Conservation (phyloP, 2,329 filamentous ascomycete genomes). For the Thermothelomyces thermophilus region DNA sequence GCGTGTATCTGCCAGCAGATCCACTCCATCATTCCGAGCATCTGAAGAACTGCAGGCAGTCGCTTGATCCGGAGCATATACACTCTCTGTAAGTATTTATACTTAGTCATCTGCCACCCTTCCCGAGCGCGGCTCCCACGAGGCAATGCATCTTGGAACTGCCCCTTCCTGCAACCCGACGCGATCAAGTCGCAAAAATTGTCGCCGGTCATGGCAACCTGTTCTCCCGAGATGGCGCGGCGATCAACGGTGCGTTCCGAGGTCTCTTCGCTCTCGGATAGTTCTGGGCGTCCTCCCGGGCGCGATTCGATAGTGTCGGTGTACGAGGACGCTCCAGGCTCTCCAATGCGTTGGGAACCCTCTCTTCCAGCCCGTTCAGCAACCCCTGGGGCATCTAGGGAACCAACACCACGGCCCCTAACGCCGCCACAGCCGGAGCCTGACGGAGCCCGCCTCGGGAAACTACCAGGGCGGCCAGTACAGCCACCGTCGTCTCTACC, state of each 20-base stretch:
- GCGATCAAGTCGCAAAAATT: background rate
- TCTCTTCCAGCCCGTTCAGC: background rate
- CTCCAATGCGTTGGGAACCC: background rate
- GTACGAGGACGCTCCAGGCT: background rate
- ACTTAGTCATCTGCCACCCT: background rate
- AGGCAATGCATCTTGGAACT: background rate
- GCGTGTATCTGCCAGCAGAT: constrained; percentile 13
- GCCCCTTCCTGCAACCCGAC: background rate
- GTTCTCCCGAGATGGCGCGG: background rate
- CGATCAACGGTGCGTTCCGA: background rate
- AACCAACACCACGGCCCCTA: no score
- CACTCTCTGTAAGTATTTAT: constrained; percentile 18
- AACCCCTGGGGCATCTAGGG: background rate
- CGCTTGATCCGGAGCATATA: constrained; percentile 9
- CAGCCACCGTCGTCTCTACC: no score
- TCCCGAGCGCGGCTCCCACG: no score
- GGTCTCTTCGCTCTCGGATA: background rate
- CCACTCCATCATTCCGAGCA: constrained; percentile 1
- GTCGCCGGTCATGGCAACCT: background rate
- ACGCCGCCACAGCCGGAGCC: no score
- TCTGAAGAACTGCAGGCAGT: constrained; percentile 18
- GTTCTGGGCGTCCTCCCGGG: background rate
- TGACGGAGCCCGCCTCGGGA: no score
- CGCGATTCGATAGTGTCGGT: background rate
- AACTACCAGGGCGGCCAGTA: no score